Base-by-base conservation (phyloP, 2,329 filamentous ascomycete species). In the Xylariaceae sp. region DNA sequence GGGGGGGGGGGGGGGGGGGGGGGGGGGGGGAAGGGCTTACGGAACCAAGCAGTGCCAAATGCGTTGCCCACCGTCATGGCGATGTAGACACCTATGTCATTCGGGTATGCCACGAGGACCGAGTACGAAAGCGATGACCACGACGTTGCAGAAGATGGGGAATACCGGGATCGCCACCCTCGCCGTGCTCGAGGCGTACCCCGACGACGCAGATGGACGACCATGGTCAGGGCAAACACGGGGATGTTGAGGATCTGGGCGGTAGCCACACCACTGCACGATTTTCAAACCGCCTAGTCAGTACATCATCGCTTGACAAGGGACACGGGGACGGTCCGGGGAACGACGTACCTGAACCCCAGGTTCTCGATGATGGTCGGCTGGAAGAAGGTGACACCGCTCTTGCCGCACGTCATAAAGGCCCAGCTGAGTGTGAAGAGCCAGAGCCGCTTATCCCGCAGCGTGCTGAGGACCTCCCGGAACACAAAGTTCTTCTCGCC, bases 221-320 rank as follows among this genome's bases (percentile, higher is more conserved):
- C n/a, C n/a, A n/a, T n/a, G n/a, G n/a, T n/a, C n/a, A 68, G 52
- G 3, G 59, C 56, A 7, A 62, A 49, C 11, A 64, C 51, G 0
- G 66, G 66, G 12, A 71, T 56, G 39, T 70, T 71, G 29, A 71
- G 61, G 0, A 72, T 57, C 40, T 71, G 67, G 3, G 61, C 60
- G 29, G 58, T 49, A 2, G 64, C 65, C 29, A 70, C 67, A 8
- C 55, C 60, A n/a, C 58, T 66, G 21, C n/a, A n/a, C n/a, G n/a
- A n/a, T n/a, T n/a, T n/a, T n/a, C n/a, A n/a, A n/a, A n/a, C n/a
- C n/a, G n/a, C n/a, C n/a, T n/a, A n/a, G n/a, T n/a, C n/a, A n/a
- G n/a, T n/a, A n/a, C n/a, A n/a, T n/a, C n/a, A n/a, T n/a, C n/a
- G n/a, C n/a, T n/a, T n/a, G n/a, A n/a, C n/a, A n/a, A n/a, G n/a